Evolutionary conservation across 805 yeast species (phyloP).

Genomic region (Candida germanica): DNA sequence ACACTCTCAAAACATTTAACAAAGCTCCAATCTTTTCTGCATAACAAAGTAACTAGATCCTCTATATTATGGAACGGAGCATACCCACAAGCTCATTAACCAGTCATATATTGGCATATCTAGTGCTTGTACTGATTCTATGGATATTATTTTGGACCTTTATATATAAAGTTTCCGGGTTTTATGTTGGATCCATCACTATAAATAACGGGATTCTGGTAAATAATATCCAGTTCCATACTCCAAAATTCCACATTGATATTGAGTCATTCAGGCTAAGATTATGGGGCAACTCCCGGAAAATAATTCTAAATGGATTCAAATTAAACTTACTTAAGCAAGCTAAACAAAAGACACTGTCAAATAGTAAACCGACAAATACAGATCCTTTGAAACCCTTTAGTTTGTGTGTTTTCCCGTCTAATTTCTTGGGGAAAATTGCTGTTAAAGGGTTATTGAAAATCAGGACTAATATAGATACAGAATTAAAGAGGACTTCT

Average conservation of each 20-base stretch:
- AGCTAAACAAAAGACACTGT: background rate
- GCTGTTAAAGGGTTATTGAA: conserved; percentile 7
- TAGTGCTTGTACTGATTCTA: background rate
- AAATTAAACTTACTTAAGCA: background rate
- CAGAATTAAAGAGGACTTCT: conserved; percentile 20
- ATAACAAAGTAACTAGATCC: no score
- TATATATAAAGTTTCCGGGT: conserved; percentile 28
- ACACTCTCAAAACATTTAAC: no score
- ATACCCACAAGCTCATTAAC: background rate
- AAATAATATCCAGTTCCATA: conserved; percentile 23
- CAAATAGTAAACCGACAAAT: background rate
- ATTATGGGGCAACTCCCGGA: conserved; percentile 38
- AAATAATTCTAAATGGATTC: conserved; percentile 25
- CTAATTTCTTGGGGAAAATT: conserved; percentile 8
- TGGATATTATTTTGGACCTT: conserved; percentile 34
- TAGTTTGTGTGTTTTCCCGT: conserved; percentile 15
- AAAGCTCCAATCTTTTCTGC: no score
- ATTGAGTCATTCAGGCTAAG: conserved; percentile 26
- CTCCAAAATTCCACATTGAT: conserved; percentile 12
- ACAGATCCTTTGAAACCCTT: background rate
- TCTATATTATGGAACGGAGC: no score
- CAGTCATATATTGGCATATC: conserved; percentile 6
- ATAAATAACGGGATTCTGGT: conserved; percentile 39
- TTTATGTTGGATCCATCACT: conserved; percentile 29
- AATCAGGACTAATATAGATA: conserved; percentile 20